These are phyloP conservation scores for Kalmusia sp. DNA, from an alignment of 2,329 filamentous ascomycete species.

Conservation along the genomic window DNA sequence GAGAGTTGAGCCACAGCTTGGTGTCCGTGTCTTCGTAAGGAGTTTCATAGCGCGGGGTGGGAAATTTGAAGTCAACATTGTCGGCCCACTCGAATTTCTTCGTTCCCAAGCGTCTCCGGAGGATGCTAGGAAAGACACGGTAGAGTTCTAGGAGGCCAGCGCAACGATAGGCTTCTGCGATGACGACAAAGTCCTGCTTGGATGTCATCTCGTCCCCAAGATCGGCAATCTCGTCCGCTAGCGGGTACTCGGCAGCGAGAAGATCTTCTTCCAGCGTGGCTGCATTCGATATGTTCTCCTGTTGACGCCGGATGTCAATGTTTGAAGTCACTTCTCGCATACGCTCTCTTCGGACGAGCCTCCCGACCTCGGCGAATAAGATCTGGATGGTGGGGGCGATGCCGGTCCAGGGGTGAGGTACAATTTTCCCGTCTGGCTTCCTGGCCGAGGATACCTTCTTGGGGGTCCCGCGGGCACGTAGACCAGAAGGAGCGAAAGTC, in stretches of 20 bases:
- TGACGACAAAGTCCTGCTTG: conserved; percentile 59
- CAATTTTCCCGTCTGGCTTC: conserved; percentile 41
- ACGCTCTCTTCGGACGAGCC: conserved; percentile 50
- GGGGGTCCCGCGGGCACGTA: conserved; percentile 28
- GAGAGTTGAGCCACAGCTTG: conserved; percentile 57
- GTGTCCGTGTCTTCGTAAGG: conserved; percentile 41
- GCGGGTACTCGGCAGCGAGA: conserved; percentile 54
- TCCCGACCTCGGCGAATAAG: conserved; percentile 55
- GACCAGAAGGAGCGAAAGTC: conserved; percentile 38
- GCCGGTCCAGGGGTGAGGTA: conserved; percentile 60
- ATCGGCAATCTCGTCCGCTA: conserved; percentile 56
- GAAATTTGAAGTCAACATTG: conserved; percentile 38
- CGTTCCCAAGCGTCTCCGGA: conserved; percentile 52
- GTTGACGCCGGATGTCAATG: conserved; percentile 37
- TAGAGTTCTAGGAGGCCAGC: conserved; percentile 63
- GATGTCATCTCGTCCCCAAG: conserved; percentile 61
- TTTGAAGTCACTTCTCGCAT: conserved; percentile 35
- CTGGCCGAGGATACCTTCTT: conserved; percentile 29
- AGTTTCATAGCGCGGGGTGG: conserved; percentile 41
- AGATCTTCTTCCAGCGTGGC: conserved; percentile 57
- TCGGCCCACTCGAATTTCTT: conserved; percentile 29
- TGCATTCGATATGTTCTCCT: conserved; percentile 48
- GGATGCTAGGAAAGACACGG: conserved; percentile 60
- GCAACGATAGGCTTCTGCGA: conserved; percentile 62
- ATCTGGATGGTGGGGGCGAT: conserved; percentile 54